Evolutionary conservation across 305 asterid species (phyloP), one percentile per base, ranked within the genome.

Genomic region (Vinca major): DNA sequence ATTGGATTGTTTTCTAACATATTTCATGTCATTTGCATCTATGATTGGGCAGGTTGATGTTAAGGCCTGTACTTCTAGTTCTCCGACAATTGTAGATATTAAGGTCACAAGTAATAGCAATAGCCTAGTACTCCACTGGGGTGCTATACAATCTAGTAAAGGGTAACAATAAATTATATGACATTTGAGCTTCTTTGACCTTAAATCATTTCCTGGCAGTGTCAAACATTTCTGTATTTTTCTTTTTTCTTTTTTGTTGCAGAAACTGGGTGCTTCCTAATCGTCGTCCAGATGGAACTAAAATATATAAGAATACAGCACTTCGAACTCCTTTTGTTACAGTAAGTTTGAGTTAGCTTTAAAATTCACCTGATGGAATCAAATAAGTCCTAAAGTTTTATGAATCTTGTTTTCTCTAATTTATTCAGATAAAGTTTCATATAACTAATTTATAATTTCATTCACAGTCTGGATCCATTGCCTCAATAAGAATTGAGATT

Each of bases 231-330:
- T 20, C 36, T 48, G 39, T 37, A 57, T 41, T 65, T 56, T 54
- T 33, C 75, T 63, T 67, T 60, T 33, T 71, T 33, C 8, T 26
- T 3, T 67, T 64, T 54, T 62, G 5, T 63, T 44, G 47, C 81
- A 91, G 98, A 43, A 80, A 81, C 65, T 94, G 99, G 99, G 74
- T 79, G 77, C 91, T 91, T 83, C 99, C 98, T 57, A 74, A 77
- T 47, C 71, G 73, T 58, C 90, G 82, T 74, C 99, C 99, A 14
- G 88, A 50, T 80, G 96, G 96, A 75, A 89, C 96, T 49, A 82
- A 71, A 84, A 92, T 84, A 72, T 88, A 89, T 76, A 82, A 88
- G 78, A 74, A 91, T 63, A 69, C 62, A 82, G 99, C 99, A 57
- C 95, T 89, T 64, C 81, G 99, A 83, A 89, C 94, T 79, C 98